Base-by-base conservation (phyloP, 257 asterid species). In the Nicotiana undulata region DNA sequence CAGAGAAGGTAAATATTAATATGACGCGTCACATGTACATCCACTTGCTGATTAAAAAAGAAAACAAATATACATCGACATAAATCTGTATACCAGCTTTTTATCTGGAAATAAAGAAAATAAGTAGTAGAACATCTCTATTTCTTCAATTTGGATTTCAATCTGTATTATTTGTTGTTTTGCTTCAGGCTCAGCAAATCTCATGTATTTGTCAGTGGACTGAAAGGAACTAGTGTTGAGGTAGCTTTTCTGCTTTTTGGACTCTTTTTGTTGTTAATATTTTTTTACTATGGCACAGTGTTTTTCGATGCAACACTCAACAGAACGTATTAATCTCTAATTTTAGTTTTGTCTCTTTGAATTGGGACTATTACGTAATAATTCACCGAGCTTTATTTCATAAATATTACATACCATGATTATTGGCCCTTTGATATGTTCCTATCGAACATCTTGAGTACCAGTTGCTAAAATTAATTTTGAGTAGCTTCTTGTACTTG, bases 201-300 rank as follows among this genome's bases (percentile, higher is more conserved):
- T 46, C 95, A 92, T 85, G 86, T 96, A 80, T 85, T 96, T 76
- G 94, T 96, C 9, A 88, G 98, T 82, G 99, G 99, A 32, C 93
- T 96, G 22, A 87, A 86, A 83, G 99, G 99, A 84, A 87, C 96
- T 82, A 90, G 83, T 6, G 66, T 92, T 84, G 99, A 96, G 99
- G 99, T 93, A 83, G 63, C 34, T 18, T 58, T 83, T 56, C 24
- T 72, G 68, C 16, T 26, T n/a, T 8, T 37, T 70, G 32, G 0
- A 31, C 61, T 2, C 8, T 0, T 37, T 26, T 59, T 59, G 2
- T 12, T 29, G 24, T 51, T 44, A 40, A 40, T 40, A 4, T 6
- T 60, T 78, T n/a, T 24, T 63, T 55, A 26, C 59, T 3, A 16
- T 24, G 24, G 49, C 49, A 37, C 46, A 8, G 11, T 40, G 49